Evolutionary conservation across 306 rosid genomes (phyloP), one percentile per base, ranked within the genome.

Genomic region (Albizia julibrissin): DNA sequence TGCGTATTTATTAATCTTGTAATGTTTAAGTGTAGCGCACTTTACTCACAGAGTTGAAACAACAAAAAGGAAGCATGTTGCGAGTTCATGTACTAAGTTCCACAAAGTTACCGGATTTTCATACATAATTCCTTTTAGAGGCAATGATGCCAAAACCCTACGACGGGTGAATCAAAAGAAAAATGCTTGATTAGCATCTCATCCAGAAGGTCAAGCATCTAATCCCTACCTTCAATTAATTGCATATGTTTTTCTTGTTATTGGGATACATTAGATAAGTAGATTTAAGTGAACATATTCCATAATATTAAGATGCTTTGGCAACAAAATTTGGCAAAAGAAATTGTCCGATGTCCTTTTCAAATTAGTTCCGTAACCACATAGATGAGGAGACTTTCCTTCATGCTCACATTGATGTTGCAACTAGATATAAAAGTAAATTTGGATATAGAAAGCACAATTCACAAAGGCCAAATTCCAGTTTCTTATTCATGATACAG

Each of bases 181-280:
- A 81, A 56, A 18, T 19, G 22, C 22, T 72, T 58, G 13, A 73
- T 27, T 78, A 43, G 33, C 64, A 65, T 54, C 74, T 72, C 27
- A 74, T 59, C 50, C 54, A 59, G 72, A 52, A 47, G 69, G 42
- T 68, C 73, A 68, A 37, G 73, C 14, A 37, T 12, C 27, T 19
- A 37, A 4, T 14, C 69, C 29, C 40, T 34, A 64, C 9, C 40
- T 31, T 10, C 13, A 64, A 27, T 42, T 15, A 29, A 14, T 29
- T 64, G 69, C 19, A 64, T 29, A 39, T 13, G 1, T 21, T 22
- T 42, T 42, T 0, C 52, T 69, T 27, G 29, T 73, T 18, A 8
- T 43, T 22, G 73, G 65, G 5, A 76, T 22, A 74, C 76, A 16
- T 10, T 42, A 42, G 31, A 39, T 47, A 71, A 70, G 47, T 37